These are phyloP conservation scores for Trichosporon sp. DNA, from an alignment of 1,284 basidiomycete species.

Conservation along the genomic window DNA sequence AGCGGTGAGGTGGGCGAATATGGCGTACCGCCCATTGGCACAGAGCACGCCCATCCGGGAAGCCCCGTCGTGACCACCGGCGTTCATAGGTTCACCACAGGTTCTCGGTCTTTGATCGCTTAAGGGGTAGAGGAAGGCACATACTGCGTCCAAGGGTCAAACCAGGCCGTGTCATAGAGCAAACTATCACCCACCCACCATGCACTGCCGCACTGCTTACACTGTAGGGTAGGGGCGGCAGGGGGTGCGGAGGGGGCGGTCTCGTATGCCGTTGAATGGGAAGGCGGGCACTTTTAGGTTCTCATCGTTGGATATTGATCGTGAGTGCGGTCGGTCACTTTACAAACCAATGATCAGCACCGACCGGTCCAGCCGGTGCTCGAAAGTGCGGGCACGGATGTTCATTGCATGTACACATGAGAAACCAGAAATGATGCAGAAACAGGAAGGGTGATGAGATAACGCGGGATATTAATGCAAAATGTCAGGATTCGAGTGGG, in stretches of 20 bases:
- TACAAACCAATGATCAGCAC: neutral
- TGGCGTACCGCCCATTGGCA: neutral
- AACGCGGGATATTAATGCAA: neutral
- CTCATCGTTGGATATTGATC: neutral
- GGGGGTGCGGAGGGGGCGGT: neutral
- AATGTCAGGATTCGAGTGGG: neutral
- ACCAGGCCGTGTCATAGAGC: neutral
- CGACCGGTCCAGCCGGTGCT: too few relatives aligned
- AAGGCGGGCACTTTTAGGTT: slow-evolving; percentile 2
- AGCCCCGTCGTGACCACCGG: neutral
- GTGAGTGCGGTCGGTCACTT: neutral
- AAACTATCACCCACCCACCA: neutral
- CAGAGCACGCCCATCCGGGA: neutral
- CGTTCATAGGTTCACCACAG: neutral
- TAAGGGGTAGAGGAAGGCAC: neutral
- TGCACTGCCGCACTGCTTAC: neutral
- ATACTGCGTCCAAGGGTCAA: neutral
- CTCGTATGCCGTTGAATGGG: neutral
- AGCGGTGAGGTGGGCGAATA: neutral
- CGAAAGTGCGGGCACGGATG: neutral
- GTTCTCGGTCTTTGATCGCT: neutral
- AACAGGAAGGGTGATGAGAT: neutral
- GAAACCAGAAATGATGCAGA: neutral
- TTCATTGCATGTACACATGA: slow-evolving; percentile 3
- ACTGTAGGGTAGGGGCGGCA: neutral